These are phyloP conservation scores for Phlebiopsis flavidoalba DNA, from an alignment of 768 basidiomycete genomes.

Conservation along the genomic window DNA sequence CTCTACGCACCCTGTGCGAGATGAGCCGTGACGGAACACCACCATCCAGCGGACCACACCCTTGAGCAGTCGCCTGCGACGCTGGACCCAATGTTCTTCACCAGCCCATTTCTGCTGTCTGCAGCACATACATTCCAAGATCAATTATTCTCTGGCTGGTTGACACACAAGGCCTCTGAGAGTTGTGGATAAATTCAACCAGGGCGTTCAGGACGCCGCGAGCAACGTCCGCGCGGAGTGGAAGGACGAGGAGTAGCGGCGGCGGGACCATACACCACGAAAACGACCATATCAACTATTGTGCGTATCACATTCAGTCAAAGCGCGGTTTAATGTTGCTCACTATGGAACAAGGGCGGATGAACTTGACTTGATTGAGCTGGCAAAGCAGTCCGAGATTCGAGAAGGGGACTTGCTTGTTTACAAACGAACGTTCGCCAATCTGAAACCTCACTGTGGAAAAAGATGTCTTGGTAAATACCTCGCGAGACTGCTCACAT, in stretches of 20 bases:
- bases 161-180: constrained; percentile 37
- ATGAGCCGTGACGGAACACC: background rate
- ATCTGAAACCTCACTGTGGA: constrained; percentile 36
- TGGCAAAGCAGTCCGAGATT: constrained; percentile 41
- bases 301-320: background rate
- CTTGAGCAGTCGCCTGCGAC: constrained; percentile 8
- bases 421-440: constrained; percentile 44
- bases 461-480: constrained; percentile 47
- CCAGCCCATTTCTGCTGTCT: constrained; percentile 47
- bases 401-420: constrained; percentile 50
- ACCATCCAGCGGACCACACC: background rate
- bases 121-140: constrained; percentile 57
- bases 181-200: constrained; percentile 38
- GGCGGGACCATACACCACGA: constrained; percentile 31
- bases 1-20: constrained; percentile 20
- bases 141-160: constrained; percentile 50
- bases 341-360: constrained; percentile 27
- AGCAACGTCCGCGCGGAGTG: constrained; percentile 42
- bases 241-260: constrained; percentile 66
- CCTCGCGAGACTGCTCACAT: background rate
- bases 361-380: constrained; percentile 39
- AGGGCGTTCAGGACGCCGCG: constrained; percentile 39
- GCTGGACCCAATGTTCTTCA: constrained; percentile 39
- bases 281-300: background rate
- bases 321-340: background rate